Percentiles rank a stretch among this genome's conserved stretches.
These are phyloP conservation scores for Jatropha curcas DNA, from an alignment of 345 rosid species.

Conservation along the genomic window DNA sequence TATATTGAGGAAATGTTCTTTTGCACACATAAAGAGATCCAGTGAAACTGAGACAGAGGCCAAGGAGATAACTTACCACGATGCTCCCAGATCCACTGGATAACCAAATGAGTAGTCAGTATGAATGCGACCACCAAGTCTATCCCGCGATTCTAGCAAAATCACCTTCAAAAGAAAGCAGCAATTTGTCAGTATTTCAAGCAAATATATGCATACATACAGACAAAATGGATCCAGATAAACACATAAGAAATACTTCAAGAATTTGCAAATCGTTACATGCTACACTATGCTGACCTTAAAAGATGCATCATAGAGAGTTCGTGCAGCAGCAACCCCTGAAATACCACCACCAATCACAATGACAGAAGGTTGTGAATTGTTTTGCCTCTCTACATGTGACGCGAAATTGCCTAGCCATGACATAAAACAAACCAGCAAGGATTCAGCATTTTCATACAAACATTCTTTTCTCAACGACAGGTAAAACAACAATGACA, in stretches of 20 bases:
- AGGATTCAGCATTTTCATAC: neutral
- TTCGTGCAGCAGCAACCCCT: slow-evolving; percentile 82
- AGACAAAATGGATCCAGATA: no score
- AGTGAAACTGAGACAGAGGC: neutral
- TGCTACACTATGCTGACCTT: slow-evolving; percentile 41
- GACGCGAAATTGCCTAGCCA: slow-evolving; percentile 41
- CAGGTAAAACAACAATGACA: no score
- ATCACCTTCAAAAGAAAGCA: slow-evolving; percentile 48
- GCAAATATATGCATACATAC: neutral
- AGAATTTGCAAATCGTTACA: neutral
- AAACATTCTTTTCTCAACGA: no score
- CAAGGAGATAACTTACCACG: slow-evolving; percentile 51
- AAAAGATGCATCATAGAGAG: slow-evolving; percentile 65
- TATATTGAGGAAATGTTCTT: neutral
- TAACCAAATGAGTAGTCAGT: slow-evolving; percentile 90
- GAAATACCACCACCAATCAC: slow-evolving; percentile 91
- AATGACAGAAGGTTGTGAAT: slow-evolving; percentile 58
- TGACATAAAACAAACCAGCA: slow-evolving; percentile 1
- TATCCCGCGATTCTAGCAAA: slow-evolving; percentile 78
- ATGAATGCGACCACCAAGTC: slow-evolving; percentile 90
- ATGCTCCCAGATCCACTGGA: slow-evolving; percentile 95
- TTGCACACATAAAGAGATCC: neutral
- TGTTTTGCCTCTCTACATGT: slow-evolving; percentile 44
- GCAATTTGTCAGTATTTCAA: neutral
- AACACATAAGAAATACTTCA: neutral